Conservation (phyloP, 768 basidiomycete genomes). For the Paxillus rubicundulus region DNA sequence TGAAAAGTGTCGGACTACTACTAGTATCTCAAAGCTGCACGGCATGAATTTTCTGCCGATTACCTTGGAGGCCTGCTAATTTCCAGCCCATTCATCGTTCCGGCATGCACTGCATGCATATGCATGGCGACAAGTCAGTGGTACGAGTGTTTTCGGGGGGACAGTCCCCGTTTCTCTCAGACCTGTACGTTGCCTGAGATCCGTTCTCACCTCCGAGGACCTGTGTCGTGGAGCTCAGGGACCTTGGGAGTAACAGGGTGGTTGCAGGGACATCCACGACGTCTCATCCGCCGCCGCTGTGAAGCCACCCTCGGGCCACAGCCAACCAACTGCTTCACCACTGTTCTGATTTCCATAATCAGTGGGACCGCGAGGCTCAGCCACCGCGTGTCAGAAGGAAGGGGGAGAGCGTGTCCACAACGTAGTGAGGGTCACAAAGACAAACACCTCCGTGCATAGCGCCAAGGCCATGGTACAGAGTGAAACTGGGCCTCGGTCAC, state of each 20-base stretch:
- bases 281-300: background rate
- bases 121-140: background rate
- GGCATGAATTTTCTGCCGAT: background rate
- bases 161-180: background rate
- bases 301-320: background rate
- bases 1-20: conserved; percentile 12
- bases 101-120: background rate
- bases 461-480: background rate
- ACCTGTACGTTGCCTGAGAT: background rate
- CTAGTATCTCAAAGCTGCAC: conserved; percentile 6
- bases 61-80: too few species aligned
- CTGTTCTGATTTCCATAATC: background rate
- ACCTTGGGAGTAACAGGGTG: background rate
- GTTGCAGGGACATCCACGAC: background rate
- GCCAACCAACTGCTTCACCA: background rate
- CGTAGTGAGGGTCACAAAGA: too few species aligned
- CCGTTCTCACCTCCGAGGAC: background rate
- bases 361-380: background rate
- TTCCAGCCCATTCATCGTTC: background rate
- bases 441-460: background rate
- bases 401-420: background rate
- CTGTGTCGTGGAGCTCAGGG: background rate
- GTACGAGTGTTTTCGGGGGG: background rate
- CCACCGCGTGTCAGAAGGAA: background rate
- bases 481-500: background rate